Base-by-base conservation (phyloP, 2,329 filamentous ascomycete genomes). In the Beauveria sp. region DNA sequence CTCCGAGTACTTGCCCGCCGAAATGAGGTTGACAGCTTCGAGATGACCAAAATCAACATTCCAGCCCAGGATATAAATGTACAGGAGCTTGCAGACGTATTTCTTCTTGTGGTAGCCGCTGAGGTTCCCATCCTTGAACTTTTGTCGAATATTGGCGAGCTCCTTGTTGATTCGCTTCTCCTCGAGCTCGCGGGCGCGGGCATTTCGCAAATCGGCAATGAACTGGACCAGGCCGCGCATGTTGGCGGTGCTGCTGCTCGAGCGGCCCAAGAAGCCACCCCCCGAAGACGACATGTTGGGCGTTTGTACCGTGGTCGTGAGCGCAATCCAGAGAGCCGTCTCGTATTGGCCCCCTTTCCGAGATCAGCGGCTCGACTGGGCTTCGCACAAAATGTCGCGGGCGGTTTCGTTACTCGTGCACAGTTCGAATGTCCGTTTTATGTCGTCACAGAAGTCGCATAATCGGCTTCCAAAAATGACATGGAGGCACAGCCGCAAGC, bases 91-190 rank as follows among this genome's bases (percentile, higher is more conserved):
- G 90, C 95, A 99, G 67, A 99, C 95, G 74, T 99, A 99, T 89
- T 99, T 99, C 84, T 99, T 99, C 82, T 96, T 97, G 81, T 97
- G 92, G 73, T 99, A 99, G 67, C 95, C 96, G 72, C 89, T 96
- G 62, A 99, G 80, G 72, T 84, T 95, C 66, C 92, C 93, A 74
- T 95, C 90, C 83, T 96, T 96, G 81, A 98, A 99, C 78, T 98
- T 98, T 78, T 97, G 91, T 71, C 87, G 87, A 74, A 99, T 99
- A 73, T 99, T 99, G 72, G 95, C 95, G 74, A 99, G 79, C 79
- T 99, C 95, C 80, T 99, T 99, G 77, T 99, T 99, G 79, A 99
- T 98, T 72, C 95, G 86, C 83, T 99, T 99, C 81, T 99, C 95
- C 75, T 99, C 95, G 65, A 99, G 79, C 74, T 99, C 95, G 65